Evolutionary conservation across 805 yeast species (phyloP).

Genomic region (Wickerhamiella azymoides): DNA sequence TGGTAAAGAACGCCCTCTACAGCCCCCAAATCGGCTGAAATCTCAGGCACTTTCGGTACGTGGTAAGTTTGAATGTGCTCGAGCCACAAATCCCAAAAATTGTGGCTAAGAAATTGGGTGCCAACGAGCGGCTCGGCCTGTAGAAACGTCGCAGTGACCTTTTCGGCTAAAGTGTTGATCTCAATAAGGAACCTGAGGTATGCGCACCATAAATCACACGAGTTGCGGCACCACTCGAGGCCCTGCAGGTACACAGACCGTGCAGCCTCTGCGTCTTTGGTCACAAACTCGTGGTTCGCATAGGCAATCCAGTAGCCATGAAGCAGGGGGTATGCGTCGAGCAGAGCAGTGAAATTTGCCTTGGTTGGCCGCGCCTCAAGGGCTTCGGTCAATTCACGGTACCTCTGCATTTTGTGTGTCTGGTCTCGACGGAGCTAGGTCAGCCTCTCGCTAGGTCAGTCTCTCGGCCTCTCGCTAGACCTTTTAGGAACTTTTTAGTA

Average conservation of each 20-base stretch:
- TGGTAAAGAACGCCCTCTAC: slow-evolving; percentile 1
- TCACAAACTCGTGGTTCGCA: slow-evolving; percentile 27
- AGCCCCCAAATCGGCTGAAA: background rate
- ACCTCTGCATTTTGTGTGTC: slow-evolving; percentile 1
- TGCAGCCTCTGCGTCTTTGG: slow-evolving; percentile 23
- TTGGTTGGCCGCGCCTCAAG: background rate
- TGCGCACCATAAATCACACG: slow-evolving; percentile 28
- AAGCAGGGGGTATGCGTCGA: slow-evolving; percentile 26
- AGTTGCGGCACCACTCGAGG: slow-evolving; percentile 20
- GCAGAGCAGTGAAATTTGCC: slow-evolving; percentile 18
- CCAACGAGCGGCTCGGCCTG: slow-evolving; percentile 45
- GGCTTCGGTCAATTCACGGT: background rate
- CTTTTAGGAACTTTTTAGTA: no score
- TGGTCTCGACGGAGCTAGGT: background rate
- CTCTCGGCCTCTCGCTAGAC: no score
- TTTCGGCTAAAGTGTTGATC: slow-evolving; percentile 16
- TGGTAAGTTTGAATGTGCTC: slow-evolving; percentile 37
- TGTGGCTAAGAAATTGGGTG: slow-evolving; percentile 58
- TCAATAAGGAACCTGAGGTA: slow-evolving; percentile 25
- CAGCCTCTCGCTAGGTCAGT: no score
- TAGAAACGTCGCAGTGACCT: slow-evolving; percentile 27
- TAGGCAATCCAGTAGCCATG: slow-evolving; percentile 32
- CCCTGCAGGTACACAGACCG: slow-evolving; percentile 26
- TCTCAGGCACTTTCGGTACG: background rate
- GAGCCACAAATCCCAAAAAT: slow-evolving; percentile 69